phyloP scores from a whole-genome alignment of 768 basidiomycete species.

The Mrakia frigida region DNA sequence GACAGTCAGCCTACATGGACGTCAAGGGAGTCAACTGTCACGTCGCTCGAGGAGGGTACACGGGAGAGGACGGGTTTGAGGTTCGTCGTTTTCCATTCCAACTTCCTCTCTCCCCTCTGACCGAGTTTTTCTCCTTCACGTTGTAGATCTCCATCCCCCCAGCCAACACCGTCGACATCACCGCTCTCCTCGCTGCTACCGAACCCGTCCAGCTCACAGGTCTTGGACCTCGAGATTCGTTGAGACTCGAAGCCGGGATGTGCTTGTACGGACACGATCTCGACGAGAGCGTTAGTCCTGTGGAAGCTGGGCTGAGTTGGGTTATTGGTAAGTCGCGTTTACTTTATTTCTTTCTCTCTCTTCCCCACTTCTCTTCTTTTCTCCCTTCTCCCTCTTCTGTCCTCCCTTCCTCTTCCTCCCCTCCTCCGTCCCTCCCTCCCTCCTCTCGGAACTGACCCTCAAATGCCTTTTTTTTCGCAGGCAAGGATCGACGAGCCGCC shows the following conservation, averaged over 20 bases:
- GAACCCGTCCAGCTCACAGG: constrained; percentile 69
- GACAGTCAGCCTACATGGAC: constrained; percentile 56
- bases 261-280: constrained; percentile 94
- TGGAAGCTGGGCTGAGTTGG: constrained; percentile 90
- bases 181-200: constrained; percentile 57
- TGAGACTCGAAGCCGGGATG: constrained; percentile 95
- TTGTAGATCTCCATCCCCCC: constrained; percentile 77
- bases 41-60: constrained; percentile 91
- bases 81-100: constrained; percentile 44
- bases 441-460: background rate
- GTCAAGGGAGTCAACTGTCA: constrained; percentile 42
- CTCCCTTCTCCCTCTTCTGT: background rate
- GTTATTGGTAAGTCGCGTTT: constrained; percentile 78
- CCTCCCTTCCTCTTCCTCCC: background rate
- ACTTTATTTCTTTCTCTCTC: too few relatives aligned
- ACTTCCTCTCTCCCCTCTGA: constrained; percentile 50
- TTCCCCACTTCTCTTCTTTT: too few relatives aligned
- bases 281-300: constrained; percentile 75
- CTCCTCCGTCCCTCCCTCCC: background rate
- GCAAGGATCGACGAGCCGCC: constrained; percentile 69
- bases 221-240: constrained; percentile 83
- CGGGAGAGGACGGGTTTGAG: constrained; percentile 98
- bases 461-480: constrained; percentile 45
- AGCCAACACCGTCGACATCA: constrained; percentile 63
- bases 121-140: constrained; percentile 90